Evolutionary conservation across 2,329 filamentous ascomycete species (phyloP).

Genomic region (Cercospora beticola): DNA sequence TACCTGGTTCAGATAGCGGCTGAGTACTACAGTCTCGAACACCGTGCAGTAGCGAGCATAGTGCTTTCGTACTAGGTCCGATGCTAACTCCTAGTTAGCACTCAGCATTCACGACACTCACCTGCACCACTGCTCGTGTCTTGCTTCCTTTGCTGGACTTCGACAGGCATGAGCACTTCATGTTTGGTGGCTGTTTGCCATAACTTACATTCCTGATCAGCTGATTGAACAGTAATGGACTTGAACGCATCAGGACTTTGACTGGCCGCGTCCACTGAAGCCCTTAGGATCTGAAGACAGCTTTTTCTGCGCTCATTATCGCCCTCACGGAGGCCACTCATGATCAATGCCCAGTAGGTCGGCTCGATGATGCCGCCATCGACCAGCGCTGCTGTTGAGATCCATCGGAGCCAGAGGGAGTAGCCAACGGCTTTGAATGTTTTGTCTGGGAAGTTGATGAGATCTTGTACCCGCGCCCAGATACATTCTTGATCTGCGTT

Average conservation of each 20-base stretch:
- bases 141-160: background rate
- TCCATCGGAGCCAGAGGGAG: constrained; percentile 33
- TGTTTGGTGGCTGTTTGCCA: background rate
- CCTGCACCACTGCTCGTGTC: constrained; percentile 5
- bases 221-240: background rate
- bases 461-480: constrained; percentile 21
- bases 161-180: background rate
- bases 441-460: constrained; percentile 12
- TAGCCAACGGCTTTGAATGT: constrained; percentile 26
- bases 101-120: constrained; percentile 15
- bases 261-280: constrained; percentile 40
- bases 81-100: constrained; percentile 14
- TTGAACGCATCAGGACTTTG: constrained; percentile 11
- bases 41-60: constrained; percentile 48
- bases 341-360: constrained; percentile 44
- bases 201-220: constrained; percentile 4
- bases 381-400: constrained; percentile 10
- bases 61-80: constrained; percentile 29
- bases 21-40: constrained; percentile 51
- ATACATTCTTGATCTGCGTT: constrained; percentile 10
- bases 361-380: constrained; percentile 14
- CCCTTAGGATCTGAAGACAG: constrained; percentile 47
- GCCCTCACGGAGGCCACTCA: constrained; percentile 42
- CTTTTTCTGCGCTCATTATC: constrained; percentile 49
- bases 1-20: constrained; percentile 52